These are phyloP conservation scores for Diaporthe capsici DNA, from an alignment of 2,329 filamentous ascomycete species.

Conservation along the genomic window DNA sequence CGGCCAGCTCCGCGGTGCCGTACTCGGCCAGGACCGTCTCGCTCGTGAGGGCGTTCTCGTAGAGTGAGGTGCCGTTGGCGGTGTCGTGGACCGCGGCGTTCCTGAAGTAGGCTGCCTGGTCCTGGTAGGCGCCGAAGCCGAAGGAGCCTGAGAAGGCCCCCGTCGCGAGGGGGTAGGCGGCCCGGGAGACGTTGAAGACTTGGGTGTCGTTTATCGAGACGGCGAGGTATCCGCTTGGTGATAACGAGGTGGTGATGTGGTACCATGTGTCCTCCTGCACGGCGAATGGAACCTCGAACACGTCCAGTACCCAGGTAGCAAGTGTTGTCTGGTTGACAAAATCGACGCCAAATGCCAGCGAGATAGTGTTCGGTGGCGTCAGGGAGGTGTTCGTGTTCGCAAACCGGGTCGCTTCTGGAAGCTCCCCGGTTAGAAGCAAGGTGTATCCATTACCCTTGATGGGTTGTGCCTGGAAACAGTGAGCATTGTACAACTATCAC, in stretches of 20 bases:
- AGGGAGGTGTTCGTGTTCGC: constrained; percentile 54
- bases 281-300: constrained; percentile 47
- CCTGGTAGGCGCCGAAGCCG: constrained; percentile 58
- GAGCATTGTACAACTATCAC: not conserved
- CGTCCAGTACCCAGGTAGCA: constrained; percentile 45
- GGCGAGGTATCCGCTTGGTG: constrained; percentile 45
- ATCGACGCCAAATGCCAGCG: constrained; percentile 52
- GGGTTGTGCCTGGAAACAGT: not conserved
- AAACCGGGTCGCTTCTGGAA: constrained; percentile 39
- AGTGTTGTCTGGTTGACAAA: constrained; percentile 56
- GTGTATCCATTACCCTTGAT: constrained; percentile 24
- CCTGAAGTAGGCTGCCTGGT: constrained; percentile 54
- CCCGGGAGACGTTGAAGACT: constrained; percentile 42
- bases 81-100: constrained; percentile 51
- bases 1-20: constrained; percentile 50
- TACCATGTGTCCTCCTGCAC: constrained; percentile 55
- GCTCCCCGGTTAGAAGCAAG: constrained; percentile 2
- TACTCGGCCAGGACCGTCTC: constrained; percentile 53
- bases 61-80: constrained; percentile 50
- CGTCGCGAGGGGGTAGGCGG: constrained; percentile 34
- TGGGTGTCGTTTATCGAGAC: constrained; percentile 49
- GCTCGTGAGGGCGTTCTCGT: constrained; percentile 50
- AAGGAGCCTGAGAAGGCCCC: constrained; percentile 49
- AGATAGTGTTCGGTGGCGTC: constrained; percentile 53
- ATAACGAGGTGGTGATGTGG: constrained; percentile 50